A percentile compares a stretch with the other conserved stretches of the same genome.
Evolutionary conservation across 2,329 filamentous ascomycete genomes (phyloP).

Genomic region (Cladorrhinum sp.): DNA sequence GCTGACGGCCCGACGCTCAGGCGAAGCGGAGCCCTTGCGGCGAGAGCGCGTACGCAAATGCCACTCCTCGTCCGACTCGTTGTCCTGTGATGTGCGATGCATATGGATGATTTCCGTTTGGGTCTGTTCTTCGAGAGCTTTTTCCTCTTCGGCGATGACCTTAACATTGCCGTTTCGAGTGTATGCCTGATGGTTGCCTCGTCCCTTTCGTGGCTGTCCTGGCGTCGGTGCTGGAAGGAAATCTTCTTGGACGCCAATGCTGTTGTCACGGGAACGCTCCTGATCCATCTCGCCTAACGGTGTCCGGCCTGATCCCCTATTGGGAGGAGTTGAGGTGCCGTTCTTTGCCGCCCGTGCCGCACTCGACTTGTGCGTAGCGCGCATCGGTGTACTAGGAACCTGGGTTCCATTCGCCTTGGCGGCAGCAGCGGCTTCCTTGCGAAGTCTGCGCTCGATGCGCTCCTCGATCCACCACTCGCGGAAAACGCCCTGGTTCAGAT

Average conservation of each 20-base stretch:
- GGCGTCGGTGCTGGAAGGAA: conserved; percentile 93
- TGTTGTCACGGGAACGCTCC: conserved; percentile 55
- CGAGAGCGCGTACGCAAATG: conserved; percentile 71
- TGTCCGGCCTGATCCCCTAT: conserved; percentile 67
- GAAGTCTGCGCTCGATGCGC: conserved; percentile 67
- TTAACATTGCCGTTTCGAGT: conserved; percentile 50
- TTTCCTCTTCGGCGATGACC: conserved; percentile 44
- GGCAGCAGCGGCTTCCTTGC: conserved; percentile 50
- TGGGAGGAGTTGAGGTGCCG: conserved; percentile 74
- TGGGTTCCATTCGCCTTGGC: conserved; percentile 34
- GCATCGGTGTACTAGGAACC: conserved; percentile 58
- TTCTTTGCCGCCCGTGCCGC: conserved; percentile 57
- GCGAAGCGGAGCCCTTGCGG: conserved; percentile 62
- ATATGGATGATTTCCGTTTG: conserved; percentile 61
- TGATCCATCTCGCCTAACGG: conserved; percentile 93
- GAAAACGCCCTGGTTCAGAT: conserved; percentile 94
- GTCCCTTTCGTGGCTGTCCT: conserved; percentile 89
- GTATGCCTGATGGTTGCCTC: conserved; percentile 72
- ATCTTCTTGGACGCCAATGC: conserved; percentile 73
- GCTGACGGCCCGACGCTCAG: conserved; percentile 61
- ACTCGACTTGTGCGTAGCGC: conserved; percentile 58
- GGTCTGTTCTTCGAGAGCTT: conserved; percentile 44
- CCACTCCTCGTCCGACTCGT: conserved; percentile 79
- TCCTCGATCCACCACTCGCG: conserved; percentile 98
- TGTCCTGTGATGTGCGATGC: conserved; percentile 59